Conservation (phyloP, 139 green algal genomes). For the Chloropicon primus region DNA sequence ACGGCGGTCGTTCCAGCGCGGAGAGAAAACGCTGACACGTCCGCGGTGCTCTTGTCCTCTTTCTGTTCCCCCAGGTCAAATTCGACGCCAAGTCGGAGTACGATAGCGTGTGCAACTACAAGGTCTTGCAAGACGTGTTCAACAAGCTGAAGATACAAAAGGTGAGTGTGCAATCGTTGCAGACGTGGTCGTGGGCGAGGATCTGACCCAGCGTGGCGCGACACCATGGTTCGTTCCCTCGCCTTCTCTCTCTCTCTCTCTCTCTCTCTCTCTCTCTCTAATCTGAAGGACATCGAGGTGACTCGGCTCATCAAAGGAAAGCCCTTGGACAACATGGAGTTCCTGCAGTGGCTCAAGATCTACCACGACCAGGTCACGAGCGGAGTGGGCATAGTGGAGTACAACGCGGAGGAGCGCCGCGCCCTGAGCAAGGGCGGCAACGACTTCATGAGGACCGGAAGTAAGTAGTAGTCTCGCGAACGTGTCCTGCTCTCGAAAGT, state of each 20-base stretch:
- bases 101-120: conserved; percentile 94
- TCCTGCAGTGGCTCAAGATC: conserved; percentile 89
- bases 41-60: neutral
- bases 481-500: no score
- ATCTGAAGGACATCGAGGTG: conserved; percentile 69
- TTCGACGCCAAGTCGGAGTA: conserved; percentile 94
- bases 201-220: no score
- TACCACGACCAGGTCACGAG: conserved; percentile 56
- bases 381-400: conserved; percentile 15
- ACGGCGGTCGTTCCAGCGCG: neutral
- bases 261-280: neutral
- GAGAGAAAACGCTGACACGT: neutral
- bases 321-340: conserved; percentile 92
- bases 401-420: conserved; percentile 14
- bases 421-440: conserved; percentile 5
- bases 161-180: conserved; percentile 23
- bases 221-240: no score
- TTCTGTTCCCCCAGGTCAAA: conserved; percentile 53
- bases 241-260: no score
- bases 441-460: neutral
- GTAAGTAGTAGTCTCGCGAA: no score
- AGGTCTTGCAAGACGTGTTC: conserved; percentile 89
- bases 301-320: conserved; percentile 78
- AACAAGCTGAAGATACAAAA: conserved; percentile 78
- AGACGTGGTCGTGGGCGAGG: no score